Conservation (phyloP, 768 basidiomycete genomes). For the Polyporus arcularius region DNA sequence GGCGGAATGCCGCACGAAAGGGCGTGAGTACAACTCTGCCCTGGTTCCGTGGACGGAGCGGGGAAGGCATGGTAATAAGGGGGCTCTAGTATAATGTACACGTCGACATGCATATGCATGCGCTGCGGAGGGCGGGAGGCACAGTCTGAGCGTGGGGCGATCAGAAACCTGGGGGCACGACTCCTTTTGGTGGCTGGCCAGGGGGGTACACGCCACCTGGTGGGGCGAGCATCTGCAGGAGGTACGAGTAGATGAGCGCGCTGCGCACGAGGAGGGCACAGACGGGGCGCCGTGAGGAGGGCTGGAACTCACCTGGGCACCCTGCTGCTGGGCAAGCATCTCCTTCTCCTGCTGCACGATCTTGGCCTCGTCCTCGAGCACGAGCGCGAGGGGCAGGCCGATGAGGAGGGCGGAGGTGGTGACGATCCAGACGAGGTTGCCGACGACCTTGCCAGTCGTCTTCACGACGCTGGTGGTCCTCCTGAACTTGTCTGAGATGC, state of each 20-base stretch:
- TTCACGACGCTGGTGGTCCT: slow-evolving; percentile 66
- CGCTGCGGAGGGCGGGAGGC: slow-evolving; percentile 2
- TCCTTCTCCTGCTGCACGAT: slow-evolving; percentile 94
- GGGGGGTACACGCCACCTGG: slow-evolving; percentile 57
- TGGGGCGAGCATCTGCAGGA: slow-evolving; percentile 64
- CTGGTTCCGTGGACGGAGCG: slow-evolving; percentile 12
- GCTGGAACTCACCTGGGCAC: slow-evolving; percentile 53
- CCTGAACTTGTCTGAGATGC: slow-evolving; percentile 61
- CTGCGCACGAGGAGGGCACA: slow-evolving; percentile 2
- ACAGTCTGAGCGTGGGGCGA: slow-evolving; percentile 11
- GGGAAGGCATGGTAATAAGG: slow-evolving; percentile 19
- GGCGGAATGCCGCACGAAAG: slow-evolving; percentile 7
- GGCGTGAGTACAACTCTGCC: slow-evolving; percentile 3
- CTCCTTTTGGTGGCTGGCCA: slow-evolving; percentile 44
- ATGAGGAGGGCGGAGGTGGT: slow-evolving; percentile 93
- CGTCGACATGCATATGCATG: slow-evolving; percentile 10
- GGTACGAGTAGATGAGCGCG: neutral
- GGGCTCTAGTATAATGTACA: slow-evolving; percentile 23
- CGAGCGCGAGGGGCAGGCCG: slow-evolving; percentile 89
- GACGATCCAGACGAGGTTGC: slow-evolving; percentile 92
- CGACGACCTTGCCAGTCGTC: slow-evolving; percentile 68
- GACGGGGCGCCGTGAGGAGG: slow-evolving; percentile 26
- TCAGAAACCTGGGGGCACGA: slow-evolving; percentile 88
- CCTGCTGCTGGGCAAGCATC: slow-evolving; percentile 89
- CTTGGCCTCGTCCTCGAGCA: slow-evolving; percentile 95